phyloP scores from a whole-genome alignment of 495 filamentous ascomycete species.

The Elaphomyces granulatus region DNA sequence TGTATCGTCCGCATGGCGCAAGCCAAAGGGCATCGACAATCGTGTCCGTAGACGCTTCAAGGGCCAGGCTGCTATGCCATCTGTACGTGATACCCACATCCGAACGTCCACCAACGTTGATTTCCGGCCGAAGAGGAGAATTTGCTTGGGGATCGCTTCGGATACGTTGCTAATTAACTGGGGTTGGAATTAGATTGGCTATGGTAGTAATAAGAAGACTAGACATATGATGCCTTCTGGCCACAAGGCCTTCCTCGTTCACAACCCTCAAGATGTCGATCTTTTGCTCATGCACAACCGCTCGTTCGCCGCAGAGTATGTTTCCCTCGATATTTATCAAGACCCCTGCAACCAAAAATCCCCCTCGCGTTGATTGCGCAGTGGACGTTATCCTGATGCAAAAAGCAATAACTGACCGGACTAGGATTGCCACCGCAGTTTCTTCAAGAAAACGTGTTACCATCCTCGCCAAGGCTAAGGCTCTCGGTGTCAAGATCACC shows the following conservation, averaged over 20 bases:
- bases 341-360: neutral
- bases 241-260: conserved; percentile 99
- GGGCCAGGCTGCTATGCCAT: conserved; percentile 91
- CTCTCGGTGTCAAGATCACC: conserved; percentile 95
- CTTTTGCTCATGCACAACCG: conserved; percentile 99
- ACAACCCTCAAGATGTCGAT: conserved; percentile 89
- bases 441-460: conserved; percentile 97
- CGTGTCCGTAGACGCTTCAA: conserved; percentile 82
- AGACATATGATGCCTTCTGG: conserved; percentile 96
- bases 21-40: conserved; percentile 99
- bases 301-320: conserved; percentile 96
- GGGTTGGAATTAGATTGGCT: conserved; percentile 60
- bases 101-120: no score
- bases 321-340: conserved; percentile 11
- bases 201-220: conserved; percentile 97
- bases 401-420: neutral
- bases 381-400: no score
- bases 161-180: conserved; percentile 7
- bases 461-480: conserved; percentile 90
- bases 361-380: neutral
- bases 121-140: no score
- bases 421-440: conserved; percentile 89
- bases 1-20: conserved; percentile 78
- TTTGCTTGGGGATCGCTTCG: neutral
- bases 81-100: conserved; percentile 47